Evolutionary conservation across 23 red algal species (phyloP), one percentile per base, ranked within the genome.

Genomic region (Gracilariopsis chorda): DNA sequence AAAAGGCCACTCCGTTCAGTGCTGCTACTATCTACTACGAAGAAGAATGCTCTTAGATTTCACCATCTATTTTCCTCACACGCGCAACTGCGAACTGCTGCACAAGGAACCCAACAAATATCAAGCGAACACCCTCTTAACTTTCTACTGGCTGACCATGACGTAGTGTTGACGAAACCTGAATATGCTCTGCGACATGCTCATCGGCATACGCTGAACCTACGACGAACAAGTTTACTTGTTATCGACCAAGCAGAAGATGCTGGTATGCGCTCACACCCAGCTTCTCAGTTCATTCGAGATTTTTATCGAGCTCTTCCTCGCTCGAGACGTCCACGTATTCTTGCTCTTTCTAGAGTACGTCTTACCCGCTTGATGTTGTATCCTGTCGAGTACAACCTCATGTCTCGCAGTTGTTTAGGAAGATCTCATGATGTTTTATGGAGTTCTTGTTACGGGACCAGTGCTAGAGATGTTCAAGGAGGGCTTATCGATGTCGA

Each of bases 361-460:
- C 33, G 53, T 34, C 69, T 89, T 12, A 63, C 21, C 23, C 68
- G 59, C 12, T 64, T 60, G 51, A 8, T 73, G 51, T 16, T 77
- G 10, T 57, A 47, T 77, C 85, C 85, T 16, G 78, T 89, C 48
- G 85, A 89, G 29, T 70, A 78, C 33, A 89, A 89, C 34, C 48
- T 89, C 36, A 73, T 89, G 46, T 89, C 59, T 61, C 33, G 58
- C 40, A 73, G 65, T 39, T 29, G 45, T 27, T 89, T 69, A 76
- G 52, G 78, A 17, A 32, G 33, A 30, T 45, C 51, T 7, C 61
- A 89, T 6, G 72, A 61, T 56, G 85, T 69, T 27, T 24, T 49
- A 8, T 89, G 85, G 85, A 76, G 48, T 20, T 51, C 61, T 78
- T 89, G 85, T n/a, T 78, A 78, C 39, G 85, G 85, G 20, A 89